phyloP scores from a whole-genome alignment of 108 stramenopile genomes.

The Fragilaria radians region DNA sequence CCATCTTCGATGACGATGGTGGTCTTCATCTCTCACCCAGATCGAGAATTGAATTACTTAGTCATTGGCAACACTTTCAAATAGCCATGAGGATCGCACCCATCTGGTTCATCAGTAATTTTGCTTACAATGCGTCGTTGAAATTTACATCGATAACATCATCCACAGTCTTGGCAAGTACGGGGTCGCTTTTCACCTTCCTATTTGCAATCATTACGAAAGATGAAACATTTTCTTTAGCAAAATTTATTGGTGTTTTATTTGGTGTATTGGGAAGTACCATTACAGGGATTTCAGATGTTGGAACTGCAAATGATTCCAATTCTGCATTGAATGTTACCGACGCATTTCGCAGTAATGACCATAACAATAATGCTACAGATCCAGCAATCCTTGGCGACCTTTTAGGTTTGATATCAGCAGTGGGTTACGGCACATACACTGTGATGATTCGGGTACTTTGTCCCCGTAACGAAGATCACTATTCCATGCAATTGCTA shows the following conservation, averaged over 20 bases:
- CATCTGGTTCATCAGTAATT: conserved; percentile 91
- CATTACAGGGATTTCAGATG: conserved; percentile 55
- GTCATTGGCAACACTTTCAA: conserved; percentile 39
- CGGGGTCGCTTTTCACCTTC: conserved; percentile 92
- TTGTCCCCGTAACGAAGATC: conserved; percentile 65
- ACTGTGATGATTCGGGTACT: conserved; percentile 62
- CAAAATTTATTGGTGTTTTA: conserved; percentile 57
- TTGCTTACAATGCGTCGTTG: conserved; percentile 78
- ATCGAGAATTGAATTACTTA: conserved; percentile 11
- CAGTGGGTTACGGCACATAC: conserved; percentile 80
- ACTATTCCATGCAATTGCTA: conserved; percentile 85
- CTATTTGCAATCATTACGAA: conserved; percentile 59
- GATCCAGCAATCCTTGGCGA: conserved; percentile 37
- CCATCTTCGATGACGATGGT: conserved; percentile 2
- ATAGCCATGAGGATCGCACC: conserved; percentile 64
- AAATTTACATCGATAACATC: conserved; percentile 83
- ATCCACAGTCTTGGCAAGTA: conserved; percentile 86
- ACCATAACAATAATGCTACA: conserved; percentile 1
- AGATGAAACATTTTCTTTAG: conserved; percentile 50
- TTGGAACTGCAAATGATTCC: conserved; percentile 1
- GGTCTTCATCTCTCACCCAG: conserved; percentile 2
- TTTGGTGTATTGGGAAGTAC: conserved; percentile 64
- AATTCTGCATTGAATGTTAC: not conserved
- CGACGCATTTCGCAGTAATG: not conserved
- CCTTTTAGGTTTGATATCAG: conserved; percentile 63